These are phyloP conservation scores for Ogataea angusta DNA, from an alignment of 805 yeast genomes.

Conservation along the genomic window DNA sequence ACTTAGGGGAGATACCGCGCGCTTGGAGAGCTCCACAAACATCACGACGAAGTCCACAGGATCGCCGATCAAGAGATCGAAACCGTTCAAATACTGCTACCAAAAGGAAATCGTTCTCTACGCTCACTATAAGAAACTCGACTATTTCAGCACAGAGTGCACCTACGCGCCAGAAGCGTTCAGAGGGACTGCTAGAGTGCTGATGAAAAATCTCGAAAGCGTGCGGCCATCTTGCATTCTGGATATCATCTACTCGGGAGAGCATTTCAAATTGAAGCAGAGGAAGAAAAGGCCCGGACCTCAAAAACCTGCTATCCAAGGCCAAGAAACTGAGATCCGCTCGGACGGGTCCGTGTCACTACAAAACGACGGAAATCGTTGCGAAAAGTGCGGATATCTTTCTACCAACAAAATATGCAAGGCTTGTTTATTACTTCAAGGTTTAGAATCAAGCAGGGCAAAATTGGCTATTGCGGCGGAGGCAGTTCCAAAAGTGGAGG, in stretches of 20 bases:
- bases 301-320: conserved; percentile 41
- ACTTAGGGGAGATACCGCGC: conserved; percentile 91
- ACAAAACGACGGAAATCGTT: conserved; percentile 58
- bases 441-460: conserved; percentile 74
- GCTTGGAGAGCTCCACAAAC: conserved; percentile 83
- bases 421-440: conserved; percentile 86
- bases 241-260: conserved; percentile 94
- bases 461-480: conserved; percentile 55
- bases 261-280: conserved; percentile 65
- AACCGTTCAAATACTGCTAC: conserved; percentile 93
- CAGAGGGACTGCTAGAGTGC: conserved; percentile 92
- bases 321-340: conserved; percentile 51
- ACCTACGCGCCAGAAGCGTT: conserved; percentile 98
- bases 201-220: conserved; percentile 85
- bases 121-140: conserved; percentile 93
- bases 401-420: conserved; percentile 88
- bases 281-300: conserved; percentile 38
- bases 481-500: conserved; percentile 57
- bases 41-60: conserved; percentile 80
- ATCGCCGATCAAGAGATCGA: conserved; percentile 88
- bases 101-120: conserved; percentile 96
- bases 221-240: conserved; percentile 90
- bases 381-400: conserved; percentile 88
- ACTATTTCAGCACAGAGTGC: conserved; percentile 96
- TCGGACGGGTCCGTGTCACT: conserved; percentile 62